Base-by-base conservation (phyloP, 2,329 filamentous ascomycete species). In the Hypocrella siamensis region DNA sequence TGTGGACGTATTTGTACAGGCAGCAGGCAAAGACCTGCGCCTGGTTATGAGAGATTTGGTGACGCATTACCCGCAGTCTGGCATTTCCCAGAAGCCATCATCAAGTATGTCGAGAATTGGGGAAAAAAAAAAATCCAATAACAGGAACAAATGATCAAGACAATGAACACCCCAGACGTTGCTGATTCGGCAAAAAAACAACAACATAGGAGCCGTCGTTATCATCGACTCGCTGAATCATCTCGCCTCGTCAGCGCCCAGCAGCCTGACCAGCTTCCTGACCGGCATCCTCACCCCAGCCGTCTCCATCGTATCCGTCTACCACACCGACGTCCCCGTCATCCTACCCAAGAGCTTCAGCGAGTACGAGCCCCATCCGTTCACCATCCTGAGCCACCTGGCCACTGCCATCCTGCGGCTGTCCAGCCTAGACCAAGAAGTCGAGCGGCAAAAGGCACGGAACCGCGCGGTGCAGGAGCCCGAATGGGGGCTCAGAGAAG, bases 371-470 rank as follows among this genome's bases (percentile, higher is more conserved):
- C 83, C 85, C 1, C 58, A 72, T 18, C 74, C 84, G 0, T 63
- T 92, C 10, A 75, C 75, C 2, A 60, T 85, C 1, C 63, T 96
- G 16, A 70, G 67, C 28, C 92, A 92, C 54, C 74, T 94, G 35
- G 82, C 86, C n/a, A 98, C 90, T 4, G 78, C 84, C 4, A 70
- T 96, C 32, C 65, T 96, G 36, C 75, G 70, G 4, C 63, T 81
- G 0, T 74, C 78, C 25, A 80, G 75, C 11, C 66, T 94, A 25
- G 60, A 72, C 6, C 84, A 94, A 42, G 70, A 81, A 27, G 64
- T 90, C 5, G 74, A 75, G 19, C 66, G 70, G 24, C 84, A 84
- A 49, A 69, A 67, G n/a, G 85, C 88, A 4, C 66, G 68, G 8
- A 76, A 90, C 52, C 70, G 79, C 35, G 85, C 80, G 45, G 60